Evolutionary conservation across 1,284 basidiomycete genomes (phyloP).

Genomic region (Termitomyces sp.): DNA sequence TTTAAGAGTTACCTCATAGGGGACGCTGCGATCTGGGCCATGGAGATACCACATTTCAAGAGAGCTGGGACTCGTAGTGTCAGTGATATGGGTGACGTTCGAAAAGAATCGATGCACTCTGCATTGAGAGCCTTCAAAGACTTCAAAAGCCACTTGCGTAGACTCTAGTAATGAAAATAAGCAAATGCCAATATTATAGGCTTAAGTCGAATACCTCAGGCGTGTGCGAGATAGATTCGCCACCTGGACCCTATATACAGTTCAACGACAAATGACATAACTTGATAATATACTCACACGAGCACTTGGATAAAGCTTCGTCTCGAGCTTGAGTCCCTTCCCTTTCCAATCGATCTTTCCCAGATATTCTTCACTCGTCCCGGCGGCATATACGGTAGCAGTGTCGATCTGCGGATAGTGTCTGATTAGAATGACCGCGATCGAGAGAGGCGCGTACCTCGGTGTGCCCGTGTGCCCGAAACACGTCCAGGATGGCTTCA

Average conservation of each 20-base stretch:
- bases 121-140: constrained; percentile 43
- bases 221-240: constrained; percentile 8
- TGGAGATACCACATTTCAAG: constrained; percentile 44
- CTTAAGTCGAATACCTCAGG: constrained; percentile 16
- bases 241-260: not conserved
- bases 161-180: constrained; percentile 19
- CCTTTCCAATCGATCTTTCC: constrained; percentile 34
- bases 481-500: constrained; percentile 27
- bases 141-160: constrained; percentile 39
- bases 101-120: constrained; percentile 28
- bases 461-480: constrained; percentile 53
- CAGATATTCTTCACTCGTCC: constrained; percentile 45
- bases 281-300: not conserved
- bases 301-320: constrained; percentile 34
- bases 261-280: too few species aligned
- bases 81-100: not conserved
- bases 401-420: constrained; percentile 40
- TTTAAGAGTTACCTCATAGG: constrained; percentile 44
- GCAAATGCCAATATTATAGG: not conserved
- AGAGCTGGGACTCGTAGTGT: constrained; percentile 13
- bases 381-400: constrained; percentile 43
- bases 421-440: not conserved
- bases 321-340: constrained; percentile 38
- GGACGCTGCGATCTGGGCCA: constrained; percentile 43
- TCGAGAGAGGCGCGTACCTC: constrained; percentile 18